Base-by-base conservation (phyloP, 2,329 filamentous ascomycete genomes). In the Lasiodiplodia sp. region DNA sequence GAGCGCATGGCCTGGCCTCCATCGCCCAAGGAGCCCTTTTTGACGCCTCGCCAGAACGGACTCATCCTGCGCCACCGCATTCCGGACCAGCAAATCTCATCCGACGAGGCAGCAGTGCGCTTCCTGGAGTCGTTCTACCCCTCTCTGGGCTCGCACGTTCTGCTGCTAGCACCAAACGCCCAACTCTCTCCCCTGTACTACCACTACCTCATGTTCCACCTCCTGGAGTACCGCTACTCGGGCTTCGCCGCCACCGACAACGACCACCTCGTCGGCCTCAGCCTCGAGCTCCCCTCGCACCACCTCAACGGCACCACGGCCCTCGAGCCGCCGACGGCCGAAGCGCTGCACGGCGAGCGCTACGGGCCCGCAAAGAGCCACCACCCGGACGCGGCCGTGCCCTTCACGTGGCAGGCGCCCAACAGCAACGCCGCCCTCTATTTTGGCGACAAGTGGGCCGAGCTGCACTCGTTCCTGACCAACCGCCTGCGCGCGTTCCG, bases 111-210 rank as follows among this genome's bases (percentile, higher is more conserved):
- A 68, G 90, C 93, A 0, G 83, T 91, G 18, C 89, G 91, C 28
- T 92, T 95, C 69, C 82, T 97, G 5, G 94, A 98, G 81, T 91
- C 92, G 0, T 97, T 97, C 78, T 98, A 94, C 85, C 94, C 96
- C 2, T 81, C 83, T 3, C 77, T 79, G 2, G 80, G 88, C 65
- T 90, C 90, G 11, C 93, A 97, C 77, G 87, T 97, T 2, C 85
- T 99, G n/a, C 81, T 97, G 2, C 86, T 99, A 6, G 94, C 93
- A 5, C 88, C 94, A 1, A 90, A 97, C 72, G 87, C 87, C 1
- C 92, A 98, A 77, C 80, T 98, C 0, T 92, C 92, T 0, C 89
- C 90, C 1, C 87, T 92, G 1, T 98, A 93, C 77, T 95, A 91
- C 71, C 93, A 97, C 71, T 97, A 96, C 76, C 82, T 97, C 16